Base-by-base conservation (phyloP, 257 asterid species). In the Solanum boliviense region DNA sequence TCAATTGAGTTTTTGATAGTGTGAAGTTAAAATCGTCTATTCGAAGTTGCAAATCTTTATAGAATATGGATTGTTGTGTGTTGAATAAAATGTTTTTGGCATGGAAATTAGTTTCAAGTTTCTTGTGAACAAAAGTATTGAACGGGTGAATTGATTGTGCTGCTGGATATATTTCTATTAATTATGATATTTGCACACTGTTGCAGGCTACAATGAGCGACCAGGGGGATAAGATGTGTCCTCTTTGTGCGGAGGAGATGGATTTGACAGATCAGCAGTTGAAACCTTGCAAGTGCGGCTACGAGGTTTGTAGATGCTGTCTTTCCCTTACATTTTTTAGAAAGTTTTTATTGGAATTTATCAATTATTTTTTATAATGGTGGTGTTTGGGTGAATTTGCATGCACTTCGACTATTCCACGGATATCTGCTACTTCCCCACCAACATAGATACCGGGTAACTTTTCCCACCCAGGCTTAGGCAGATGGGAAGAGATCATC, bases 191-290 rank as follows among this genome's bases (percentile, higher is more conserved):
- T 74, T 29, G 39, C 44, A 39, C 32, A 86, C 72, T 73, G 76
- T 87, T 89, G 84, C 52, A 95, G 99, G 92, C 71, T 87, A 93
- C 91, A 92, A 95, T 95, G 98, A 93, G 96, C n/a, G 97, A 95
- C 84, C 94, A 95, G 92, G 98, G 98, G 88, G 99, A 97, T 84
- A 97, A 92, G 92, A 92, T 93, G 86, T 96, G 99, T 91, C 99
- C 99, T 93, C 98, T 96, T 87, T 96, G 99, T 84, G 97, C 99
- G 0, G 99, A 97, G 95, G 99, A 95, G 93, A 97, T 97, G 99
- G 99, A 97, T 91, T 90, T 94, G 91, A 97, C 99, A 70, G 99
- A 97, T 91, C 98, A 95, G 93, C 99, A 97, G 91, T 91, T 97
- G 95, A 97, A 95, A 92, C 98, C 99, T 65, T 97, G 99, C 98